Percentiles rank a stretch among this genome's conserved stretches.
Conservation (phyloP, 306 rosid species). For the Ammopiptanthus mongolicus region DNA sequence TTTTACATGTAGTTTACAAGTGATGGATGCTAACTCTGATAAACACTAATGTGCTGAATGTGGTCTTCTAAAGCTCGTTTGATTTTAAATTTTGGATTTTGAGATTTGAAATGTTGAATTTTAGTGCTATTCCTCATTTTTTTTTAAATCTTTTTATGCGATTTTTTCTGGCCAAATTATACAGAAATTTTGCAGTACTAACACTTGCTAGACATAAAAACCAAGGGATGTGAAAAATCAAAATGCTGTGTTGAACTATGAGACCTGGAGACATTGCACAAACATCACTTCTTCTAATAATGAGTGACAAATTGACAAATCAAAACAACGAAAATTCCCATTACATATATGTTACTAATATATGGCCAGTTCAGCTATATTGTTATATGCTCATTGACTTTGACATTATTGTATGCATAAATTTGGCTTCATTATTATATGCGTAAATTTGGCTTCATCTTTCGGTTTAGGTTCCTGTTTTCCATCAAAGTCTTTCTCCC, state of each 20-base stretch:
- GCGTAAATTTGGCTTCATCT: too few relatives aligned
- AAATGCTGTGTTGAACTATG: neutral
- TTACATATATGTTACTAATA: neutral
- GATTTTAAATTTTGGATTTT: too few relatives aligned
- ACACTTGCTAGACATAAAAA: neutral
- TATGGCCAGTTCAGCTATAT: neutral
- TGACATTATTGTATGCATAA: neutral
- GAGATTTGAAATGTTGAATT: too few relatives aligned
- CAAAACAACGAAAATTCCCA: neutral
- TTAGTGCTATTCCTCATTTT: neutral
- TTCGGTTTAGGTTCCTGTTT: too few relatives aligned
- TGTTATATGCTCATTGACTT: neutral
- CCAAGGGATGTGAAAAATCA: neutral
- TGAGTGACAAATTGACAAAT: neutral
- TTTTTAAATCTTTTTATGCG: neutral
- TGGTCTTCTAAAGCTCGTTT: too few relatives aligned
- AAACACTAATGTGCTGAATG: too few relatives aligned
- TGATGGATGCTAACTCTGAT: too few relatives aligned
- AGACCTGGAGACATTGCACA: neutral
- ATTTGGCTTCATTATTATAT: neutral
- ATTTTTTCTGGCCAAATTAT: neutral
- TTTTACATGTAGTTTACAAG: too few relatives aligned
- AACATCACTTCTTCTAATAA: neutral
- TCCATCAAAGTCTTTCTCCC: too few relatives aligned
- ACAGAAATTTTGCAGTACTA: neutral